Conservation (phyloP, 2,329 filamentous ascomycete species). For the Verticillium longisporum region DNA sequence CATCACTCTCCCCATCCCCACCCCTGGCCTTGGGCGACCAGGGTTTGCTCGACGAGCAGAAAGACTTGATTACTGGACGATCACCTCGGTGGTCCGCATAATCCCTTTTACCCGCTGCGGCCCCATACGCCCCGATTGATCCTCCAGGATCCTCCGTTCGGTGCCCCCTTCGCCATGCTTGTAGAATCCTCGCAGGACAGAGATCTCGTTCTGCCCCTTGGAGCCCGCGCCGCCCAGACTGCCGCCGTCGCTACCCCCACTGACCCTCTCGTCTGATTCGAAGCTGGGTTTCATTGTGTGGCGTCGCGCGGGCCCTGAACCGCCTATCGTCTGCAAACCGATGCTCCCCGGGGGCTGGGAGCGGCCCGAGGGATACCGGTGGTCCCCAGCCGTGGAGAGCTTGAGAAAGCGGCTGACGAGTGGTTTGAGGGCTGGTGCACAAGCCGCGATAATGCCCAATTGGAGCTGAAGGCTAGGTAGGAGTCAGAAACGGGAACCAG, state of each 20-base stretch:
- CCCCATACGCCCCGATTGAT: neutral
- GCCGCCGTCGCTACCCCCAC: neutral
- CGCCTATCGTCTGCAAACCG: neutral
- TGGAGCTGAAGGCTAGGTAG: conserved; percentile 16
- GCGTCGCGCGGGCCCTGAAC: neutral
- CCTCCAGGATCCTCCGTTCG: neutral
- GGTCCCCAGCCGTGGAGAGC: neutral
- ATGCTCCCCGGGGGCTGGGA: neutral
- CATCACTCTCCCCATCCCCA: neutral
- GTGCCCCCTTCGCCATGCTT: neutral
- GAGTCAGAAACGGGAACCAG: neutral
- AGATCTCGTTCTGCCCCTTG: neutral
- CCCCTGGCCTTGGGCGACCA: neutral
- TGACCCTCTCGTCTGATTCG: neutral
- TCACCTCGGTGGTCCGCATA: neutral
- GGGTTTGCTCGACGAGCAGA: neutral
- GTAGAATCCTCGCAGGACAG: neutral
- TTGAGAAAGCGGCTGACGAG: conserved; percentile 13
- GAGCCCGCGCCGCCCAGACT: neutral
- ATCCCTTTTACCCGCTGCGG: neutral
- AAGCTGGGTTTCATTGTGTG: neutral
- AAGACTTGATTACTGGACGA: neutral
- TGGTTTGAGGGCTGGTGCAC: conserved; percentile 17
- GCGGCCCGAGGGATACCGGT: neutral
- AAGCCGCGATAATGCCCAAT: conserved; percentile 19